Base-by-base conservation (phyloP, 148 eudicot species). In the Hydrangea macrophylla region DNA sequence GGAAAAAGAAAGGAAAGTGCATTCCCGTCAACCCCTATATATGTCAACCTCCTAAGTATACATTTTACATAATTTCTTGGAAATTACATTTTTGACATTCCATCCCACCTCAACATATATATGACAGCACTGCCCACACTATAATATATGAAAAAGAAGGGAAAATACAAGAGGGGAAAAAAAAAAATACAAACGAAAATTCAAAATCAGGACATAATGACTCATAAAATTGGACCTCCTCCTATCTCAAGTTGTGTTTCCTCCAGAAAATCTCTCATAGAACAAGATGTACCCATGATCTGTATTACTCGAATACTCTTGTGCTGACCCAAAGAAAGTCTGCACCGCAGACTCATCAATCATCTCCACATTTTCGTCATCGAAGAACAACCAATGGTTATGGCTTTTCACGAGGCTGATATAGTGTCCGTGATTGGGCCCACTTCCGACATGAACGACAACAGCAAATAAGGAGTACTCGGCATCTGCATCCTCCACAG, bases 221-320 rank as follows among this genome's bases (percentile, higher is more conserved):
- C 58, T 33, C 58, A 10, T 13, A 15, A 22, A 32, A 60, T 40
- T 36, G 28, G 6, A 6, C 61, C 64, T 64, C 20, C 67, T 65
- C 54, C 33, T n/a, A n/a, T 64, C 65, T 73, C 78, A 85, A 73
- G 76, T 84, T 45, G 64, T 64, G 75, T 65, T 71, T 56, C 79
- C 73, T 12, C 69, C 64, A 78, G 62, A 79, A 65, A 86, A 77
- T 74, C 85, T 80, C 82, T 88, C 97, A 15, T 91, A 91, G 71
- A 91, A 91, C 70, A 91, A 75, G 77, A 91, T 88, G 79, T 88
- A 88, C 28, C 97, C 97, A 62, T 88, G 91, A 73, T 91, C 97
- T 9, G 97, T 88, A 77, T 88, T 88, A 69, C 97, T 88, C 4
- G 97, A 86, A 78, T 82, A 91, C 81, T 91, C 95, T 73, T 88